Evolutionary conservation across 345 rosid species (phyloP).

Genomic region (Bruguiera parviflora): DNA sequence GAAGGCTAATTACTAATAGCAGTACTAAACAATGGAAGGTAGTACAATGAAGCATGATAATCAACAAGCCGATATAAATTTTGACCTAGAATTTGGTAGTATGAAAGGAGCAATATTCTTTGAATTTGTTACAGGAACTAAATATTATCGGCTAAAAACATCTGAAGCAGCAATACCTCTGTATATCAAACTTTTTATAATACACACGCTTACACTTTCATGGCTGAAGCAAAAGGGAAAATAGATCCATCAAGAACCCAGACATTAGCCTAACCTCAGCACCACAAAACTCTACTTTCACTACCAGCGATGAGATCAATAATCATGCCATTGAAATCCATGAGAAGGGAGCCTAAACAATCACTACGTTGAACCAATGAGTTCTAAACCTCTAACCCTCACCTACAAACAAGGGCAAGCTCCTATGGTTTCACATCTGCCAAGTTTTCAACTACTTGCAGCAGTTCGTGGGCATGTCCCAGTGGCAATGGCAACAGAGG

Average conservation of each 20-base stretch:
- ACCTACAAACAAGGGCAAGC: conserved; percentile 3
- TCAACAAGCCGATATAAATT: too few relatives aligned
- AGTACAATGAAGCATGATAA: too few relatives aligned
- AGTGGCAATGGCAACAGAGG: conserved; percentile 44
- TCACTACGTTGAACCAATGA: conserved; percentile 10
- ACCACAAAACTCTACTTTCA: conserved; percentile 13
- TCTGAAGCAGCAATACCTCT: conserved; percentile 26
- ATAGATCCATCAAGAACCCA: conserved; percentile 11
- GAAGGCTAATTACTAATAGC: too few relatives aligned
- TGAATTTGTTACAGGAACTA: conserved; percentile 30
- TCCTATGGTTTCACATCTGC: conserved; percentile 5
- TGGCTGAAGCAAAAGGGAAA: conserved; percentile 7
- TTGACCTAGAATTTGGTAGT: not conserved
- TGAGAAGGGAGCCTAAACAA: conserved; percentile 15
- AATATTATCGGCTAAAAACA: conserved; percentile 15
- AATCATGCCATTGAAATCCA: not conserved
- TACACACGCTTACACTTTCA: conserved; percentile 34
- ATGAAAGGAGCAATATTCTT: conserved; percentile 12
- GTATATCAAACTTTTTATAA: conserved; percentile 37
- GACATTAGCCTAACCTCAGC: conserved; percentile 1
- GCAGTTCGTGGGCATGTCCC: conserved; percentile 37
- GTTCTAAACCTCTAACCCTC: conserved; percentile 7
- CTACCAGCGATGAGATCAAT: conserved; percentile 4
- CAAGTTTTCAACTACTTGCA: conserved; percentile 35
- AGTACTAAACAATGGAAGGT: too few relatives aligned